Conservation (phyloP, 1,284 basidiomycete genomes). For the Phaffia rhodozyma region DNA sequence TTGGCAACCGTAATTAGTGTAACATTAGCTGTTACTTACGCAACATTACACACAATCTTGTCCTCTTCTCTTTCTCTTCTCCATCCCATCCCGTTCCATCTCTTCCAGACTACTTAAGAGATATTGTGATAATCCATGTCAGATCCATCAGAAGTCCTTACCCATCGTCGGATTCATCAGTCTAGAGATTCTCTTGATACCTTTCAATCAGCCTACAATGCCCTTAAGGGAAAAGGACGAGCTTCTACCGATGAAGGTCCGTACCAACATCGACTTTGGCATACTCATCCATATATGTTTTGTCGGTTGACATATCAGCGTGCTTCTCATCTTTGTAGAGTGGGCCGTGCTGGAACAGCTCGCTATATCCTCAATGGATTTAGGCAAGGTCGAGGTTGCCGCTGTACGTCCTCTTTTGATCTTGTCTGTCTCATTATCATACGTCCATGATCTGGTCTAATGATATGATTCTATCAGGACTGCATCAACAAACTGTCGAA, state of each 20-base stretch:
- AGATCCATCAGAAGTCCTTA: background rate
- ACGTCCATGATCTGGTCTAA: slow-evolving; percentile 16
- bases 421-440: slow-evolving; percentile 20
- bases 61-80: no score
- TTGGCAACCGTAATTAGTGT: no score
- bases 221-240: background rate
- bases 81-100: no score
- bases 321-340: slow-evolving; percentile 38
- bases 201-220: background rate
- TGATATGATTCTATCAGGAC: slow-evolving; percentile 35
- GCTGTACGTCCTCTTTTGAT: slow-evolving; percentile 47
- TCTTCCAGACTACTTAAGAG: background rate
- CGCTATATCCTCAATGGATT: slow-evolving; percentile 70
- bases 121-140: background rate
- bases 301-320: background rate
- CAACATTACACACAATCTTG: no score
- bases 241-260: background rate
- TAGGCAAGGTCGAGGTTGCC: slow-evolving; percentile 65
- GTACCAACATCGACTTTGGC: background rate
- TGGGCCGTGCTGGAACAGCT: slow-evolving; percentile 86
- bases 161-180: background rate
- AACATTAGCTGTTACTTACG: no score
- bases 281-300: background rate
- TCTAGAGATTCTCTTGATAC: slow-evolving; percentile 1
- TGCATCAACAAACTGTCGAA: slow-evolving; percentile 54